These are phyloP conservation scores for Coniosporium tulheliwenetii DNA, from an alignment of 2,329 filamentous ascomycete species.

Conservation along the genomic window DNA sequence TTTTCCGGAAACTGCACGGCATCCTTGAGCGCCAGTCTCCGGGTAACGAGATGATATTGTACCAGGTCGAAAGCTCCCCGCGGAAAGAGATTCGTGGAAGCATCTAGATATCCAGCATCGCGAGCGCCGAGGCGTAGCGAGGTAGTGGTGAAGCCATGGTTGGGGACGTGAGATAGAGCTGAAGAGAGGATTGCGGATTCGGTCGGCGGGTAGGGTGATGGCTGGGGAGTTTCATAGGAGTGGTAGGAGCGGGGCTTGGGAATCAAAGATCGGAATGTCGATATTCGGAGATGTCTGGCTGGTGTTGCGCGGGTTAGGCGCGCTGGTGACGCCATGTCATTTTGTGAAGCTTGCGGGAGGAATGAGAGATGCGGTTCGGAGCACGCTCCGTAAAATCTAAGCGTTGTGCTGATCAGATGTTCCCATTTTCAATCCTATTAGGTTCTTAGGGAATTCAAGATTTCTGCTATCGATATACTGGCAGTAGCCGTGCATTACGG, in stretches of 20 bases:
- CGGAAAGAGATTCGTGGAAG: slow-evolving; percentile 60
- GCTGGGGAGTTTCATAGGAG: slow-evolving; percentile 52
- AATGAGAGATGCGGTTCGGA: background rate
- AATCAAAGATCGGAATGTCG: background rate
- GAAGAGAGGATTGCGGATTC: slow-evolving; percentile 68
- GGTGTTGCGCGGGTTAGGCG: background rate
- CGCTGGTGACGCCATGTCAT: background rate
- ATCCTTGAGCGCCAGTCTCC: slow-evolving; percentile 43
- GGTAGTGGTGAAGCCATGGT: slow-evolving; percentile 64
- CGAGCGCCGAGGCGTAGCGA: slow-evolving; percentile 64
- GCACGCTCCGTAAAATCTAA: no score
- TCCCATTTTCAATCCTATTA: no score
- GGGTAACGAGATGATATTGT: slow-evolving; percentile 55
- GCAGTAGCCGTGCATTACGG: no score
- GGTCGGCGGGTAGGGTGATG: slow-evolving; percentile 47
- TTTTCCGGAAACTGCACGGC: slow-evolving; percentile 27
- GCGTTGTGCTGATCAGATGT: no score
- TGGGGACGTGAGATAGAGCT: slow-evolving; percentile 64
- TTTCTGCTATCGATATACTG: no score
- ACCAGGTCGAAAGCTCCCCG: slow-evolving; percentile 71
- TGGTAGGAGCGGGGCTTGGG: slow-evolving; percentile 40
- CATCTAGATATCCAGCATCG: slow-evolving; percentile 75
- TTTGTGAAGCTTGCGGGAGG: background rate
- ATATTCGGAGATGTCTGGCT: background rate
- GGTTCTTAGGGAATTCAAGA: no score